Evolutionary conservation across 2,329 filamentous ascomycete species (phyloP), one percentile per base, ranked within the genome.

Genomic region (Thelonectria blattea): DNA sequence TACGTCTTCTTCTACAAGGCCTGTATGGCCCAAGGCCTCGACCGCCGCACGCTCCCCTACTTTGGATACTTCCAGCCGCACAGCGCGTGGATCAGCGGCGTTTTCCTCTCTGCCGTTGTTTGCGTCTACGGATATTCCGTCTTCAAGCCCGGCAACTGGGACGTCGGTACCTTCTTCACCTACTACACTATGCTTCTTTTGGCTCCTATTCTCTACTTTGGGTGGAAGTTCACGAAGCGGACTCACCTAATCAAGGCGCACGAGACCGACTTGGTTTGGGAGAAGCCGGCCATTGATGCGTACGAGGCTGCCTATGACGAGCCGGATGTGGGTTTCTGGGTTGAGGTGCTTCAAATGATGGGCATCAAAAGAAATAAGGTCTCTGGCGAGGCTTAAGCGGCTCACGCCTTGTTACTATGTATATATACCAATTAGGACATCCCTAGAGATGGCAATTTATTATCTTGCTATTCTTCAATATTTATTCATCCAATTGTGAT

Each of bases 41-140:
- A 82, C 70, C 83, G 86, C 52, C 75, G 71, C 11, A 73, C 73
- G 0, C 75, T 88, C 4, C 84, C 86, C 1, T 89, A 88, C 74
- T 78, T 70, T 37, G 86, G 82, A 15, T 83, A 75, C 48, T 79
- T 85, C 68, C 85, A 88, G 71, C 85, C 85, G 0, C 88, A 83
- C 70, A 80, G 80, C 24, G 56, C 62, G 6, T 64, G 63, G 83
- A 46, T 79, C 30, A 75, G 81, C 24, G 76, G 81, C 58, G 71
- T 76, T 63, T 79, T 78, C 61, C 24, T 64, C 11, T 45, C 24
- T 5, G 22, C 18, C 7, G 59, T 64, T 11, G 59, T 62, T 3
- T 59, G 55, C 7, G 48, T 53, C n/a, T 86, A 85, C 67, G 85
- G 85, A 17, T 88, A 88, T 71, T 74, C 76, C 1, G 74, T 79